Base-by-base conservation (phyloP, 164 flowering plant species). In the Dillenia suffruticosa region DNA sequence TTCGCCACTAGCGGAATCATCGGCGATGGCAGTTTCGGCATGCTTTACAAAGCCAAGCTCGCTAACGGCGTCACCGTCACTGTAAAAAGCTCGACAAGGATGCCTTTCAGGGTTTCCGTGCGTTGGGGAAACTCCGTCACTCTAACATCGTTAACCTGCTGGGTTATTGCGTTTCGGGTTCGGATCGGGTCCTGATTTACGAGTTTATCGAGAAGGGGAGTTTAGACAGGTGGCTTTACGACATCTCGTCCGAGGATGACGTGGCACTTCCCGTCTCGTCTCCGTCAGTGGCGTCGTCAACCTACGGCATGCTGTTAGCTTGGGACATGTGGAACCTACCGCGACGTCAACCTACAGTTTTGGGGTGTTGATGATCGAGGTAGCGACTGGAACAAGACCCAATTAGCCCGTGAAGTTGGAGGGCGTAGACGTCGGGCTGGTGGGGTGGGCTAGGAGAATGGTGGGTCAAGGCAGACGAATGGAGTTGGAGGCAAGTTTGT, bases 21-120 rank as follows among this genome's bases (percentile, higher is more conserved):
- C 72, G 97, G 96, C 40, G 96, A 87, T 72, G 98, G 95, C 45
- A 76, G 94, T 63, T 92, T 92, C 67, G 98, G 96, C 12, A 68
- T 77, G 17, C 93, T 89, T 12, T 89, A 89, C 78, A 81, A 78
- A 46, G 98, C 91, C 51, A 56, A 46, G 10, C 80, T 89, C 54
- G 40, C 73, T 24, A 61, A 65, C 68, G 86, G 86, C 59, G 72
- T 52, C 53, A 74, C 81, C 13, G 95, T 92, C 54, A 96, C 96
- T 56, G 82, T 86, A 92, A 92, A 54, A 82, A 77, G 67, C 92
- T 92, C 47, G 69, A 75, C 61, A 73, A 62, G 9, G 90, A 89
- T 60, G 96, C 94, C 9, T 87, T 87, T 55, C 96, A 87, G 57
- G 98, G 95, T 1, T 63, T 92, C 54, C 83, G 81, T 2, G 95